These are phyloP conservation scores for Tanacetum coccineum DNA, from an alignment of 129 eudicot genomes.

Conservation along the genomic window DNA sequence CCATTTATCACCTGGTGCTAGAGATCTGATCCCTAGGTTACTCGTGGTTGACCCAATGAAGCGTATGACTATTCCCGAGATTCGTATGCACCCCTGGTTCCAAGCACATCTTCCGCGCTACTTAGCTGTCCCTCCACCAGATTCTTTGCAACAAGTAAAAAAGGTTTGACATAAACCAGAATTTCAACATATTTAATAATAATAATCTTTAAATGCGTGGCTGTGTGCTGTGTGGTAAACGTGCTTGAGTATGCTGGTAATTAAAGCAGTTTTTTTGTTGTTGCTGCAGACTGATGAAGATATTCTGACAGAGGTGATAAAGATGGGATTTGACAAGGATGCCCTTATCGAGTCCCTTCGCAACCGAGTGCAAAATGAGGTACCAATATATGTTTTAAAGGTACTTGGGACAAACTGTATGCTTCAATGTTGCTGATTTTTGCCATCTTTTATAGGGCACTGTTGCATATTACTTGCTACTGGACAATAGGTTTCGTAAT, in stretches of 20 bases:
- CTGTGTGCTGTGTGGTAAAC: neutral
- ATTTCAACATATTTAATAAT: neutral
- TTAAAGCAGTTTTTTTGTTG: conserved; percentile 1
- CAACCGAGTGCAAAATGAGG: conserved; percentile 93
- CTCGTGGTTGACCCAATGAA: conserved; percentile 92
- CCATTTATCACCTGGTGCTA: conserved; percentile 80
- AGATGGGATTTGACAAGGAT: conserved; percentile 91
- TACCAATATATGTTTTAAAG: conserved; percentile 8
- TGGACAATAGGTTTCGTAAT: conserved; percentile 83
- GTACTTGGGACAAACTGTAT: neutral
- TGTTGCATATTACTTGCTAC: conserved; percentile 90
- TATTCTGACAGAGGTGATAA: conserved; percentile 82
- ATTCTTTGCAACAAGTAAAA: conserved; percentile 89
- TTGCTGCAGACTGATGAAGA: conserved; percentile 81
- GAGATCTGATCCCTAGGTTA: conserved; percentile 90
- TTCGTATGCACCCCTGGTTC: conserved; percentile 79
- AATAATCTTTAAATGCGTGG: neutral
- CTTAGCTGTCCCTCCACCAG: conserved; percentile 92
- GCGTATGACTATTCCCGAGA: conserved; percentile 86
- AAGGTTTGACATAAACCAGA: conserved; percentile 41
- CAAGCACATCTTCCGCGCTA: conserved; percentile 87
- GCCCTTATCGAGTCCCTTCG: conserved; percentile 77
- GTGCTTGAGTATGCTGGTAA: neutral
- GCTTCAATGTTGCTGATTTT: conserved; percentile 14
- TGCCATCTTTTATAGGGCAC: conserved; percentile 56